Percentiles rank a stretch among this genome's conserved stretches.
These are phyloP conservation scores for Verticillium tricorpus DNA, from an alignment of 2,329 filamentous ascomycete species.

Conservation along the genomic window DNA sequence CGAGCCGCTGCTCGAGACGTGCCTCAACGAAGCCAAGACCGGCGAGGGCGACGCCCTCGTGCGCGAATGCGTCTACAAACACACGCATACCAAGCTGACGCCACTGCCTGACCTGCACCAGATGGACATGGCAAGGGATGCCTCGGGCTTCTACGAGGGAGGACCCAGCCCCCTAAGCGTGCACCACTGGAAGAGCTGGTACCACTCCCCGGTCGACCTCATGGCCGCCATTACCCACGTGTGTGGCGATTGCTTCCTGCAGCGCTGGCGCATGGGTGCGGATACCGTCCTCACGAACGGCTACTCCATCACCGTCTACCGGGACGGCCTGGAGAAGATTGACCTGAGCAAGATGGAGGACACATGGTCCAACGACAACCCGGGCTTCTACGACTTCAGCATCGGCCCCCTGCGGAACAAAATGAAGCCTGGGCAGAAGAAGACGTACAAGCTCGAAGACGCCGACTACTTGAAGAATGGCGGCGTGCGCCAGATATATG, in stretches of 20 bases:
- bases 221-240: constrained; percentile 43
- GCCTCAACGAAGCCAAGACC: constrained; percentile 36
- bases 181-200: constrained; percentile 63
- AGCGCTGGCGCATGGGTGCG: constrained; percentile 45
- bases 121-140: constrained; percentile 50
- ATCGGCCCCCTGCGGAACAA: constrained; percentile 45
- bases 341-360: constrained; percentile 45
- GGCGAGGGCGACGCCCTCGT: constrained; percentile 51
- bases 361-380: constrained; percentile 45
- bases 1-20: constrained; percentile 41
- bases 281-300: constrained; percentile 54
- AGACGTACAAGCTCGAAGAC: constrained; percentile 45
- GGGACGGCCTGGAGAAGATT: constrained; percentile 29
- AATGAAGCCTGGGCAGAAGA: constrained; percentile 36
- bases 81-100: constrained; percentile 50
- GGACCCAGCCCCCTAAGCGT: constrained; percentile 50
- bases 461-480: constrained; percentile 33
- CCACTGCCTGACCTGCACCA: constrained; percentile 52
- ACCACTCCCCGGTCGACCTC: constrained; percentile 42
- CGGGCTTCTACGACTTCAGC: constrained; percentile 43
- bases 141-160: constrained; percentile 57
- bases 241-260: constrained; percentile 57
- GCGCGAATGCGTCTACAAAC: constrained; percentile 50
- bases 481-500: constrained; percentile 50
- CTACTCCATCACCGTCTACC: constrained; percentile 50